A percentile compares a stretch with the other conserved stretches of the same genome.
Evolutionary conservation across 306 rosid genomes (phyloP).

Genomic region (Psophocarpus tetragonolobus): DNA sequence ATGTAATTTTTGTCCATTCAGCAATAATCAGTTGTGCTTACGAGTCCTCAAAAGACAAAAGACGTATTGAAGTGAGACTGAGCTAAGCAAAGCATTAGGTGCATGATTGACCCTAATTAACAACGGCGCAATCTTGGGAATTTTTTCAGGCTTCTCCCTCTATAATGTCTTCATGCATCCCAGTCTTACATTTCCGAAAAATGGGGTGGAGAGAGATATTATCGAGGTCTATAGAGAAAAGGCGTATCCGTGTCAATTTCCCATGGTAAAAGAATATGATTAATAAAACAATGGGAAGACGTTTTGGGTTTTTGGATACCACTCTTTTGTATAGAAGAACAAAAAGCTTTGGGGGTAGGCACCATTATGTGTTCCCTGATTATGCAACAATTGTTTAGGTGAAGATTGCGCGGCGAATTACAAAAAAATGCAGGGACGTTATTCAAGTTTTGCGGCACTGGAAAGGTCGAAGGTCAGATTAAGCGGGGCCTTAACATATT

Average conservation of each 20-base stretch:
- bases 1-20: neutral
- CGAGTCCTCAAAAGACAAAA: neutral
- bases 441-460: conserved; percentile 31
- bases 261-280: neutral
- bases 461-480: conserved; percentile 10
- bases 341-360: neutral
- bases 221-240: too few relatives aligned
- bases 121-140: neutral
- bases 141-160: too few relatives aligned
- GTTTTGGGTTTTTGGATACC: too few relatives aligned
- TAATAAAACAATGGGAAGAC: neutral
- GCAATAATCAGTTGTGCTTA: neutral
- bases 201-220: too few relatives aligned
- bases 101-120: neutral
- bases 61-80: too few relatives aligned
- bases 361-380: neutral
- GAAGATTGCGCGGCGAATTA: neutral
- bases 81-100: neutral
- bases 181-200: too few relatives aligned
- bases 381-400: neutral
- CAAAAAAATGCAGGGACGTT: neutral
- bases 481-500: neutral
- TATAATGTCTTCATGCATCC: too few relatives aligned
- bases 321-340: neutral
- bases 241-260: neutral